A percentile compares a stretch with the other conserved stretches of the same genome.
These are phyloP conservation scores for Fusarium duplospermum DNA, from an alignment of 2,329 filamentous ascomycete species.

Conservation along the genomic window DNA sequence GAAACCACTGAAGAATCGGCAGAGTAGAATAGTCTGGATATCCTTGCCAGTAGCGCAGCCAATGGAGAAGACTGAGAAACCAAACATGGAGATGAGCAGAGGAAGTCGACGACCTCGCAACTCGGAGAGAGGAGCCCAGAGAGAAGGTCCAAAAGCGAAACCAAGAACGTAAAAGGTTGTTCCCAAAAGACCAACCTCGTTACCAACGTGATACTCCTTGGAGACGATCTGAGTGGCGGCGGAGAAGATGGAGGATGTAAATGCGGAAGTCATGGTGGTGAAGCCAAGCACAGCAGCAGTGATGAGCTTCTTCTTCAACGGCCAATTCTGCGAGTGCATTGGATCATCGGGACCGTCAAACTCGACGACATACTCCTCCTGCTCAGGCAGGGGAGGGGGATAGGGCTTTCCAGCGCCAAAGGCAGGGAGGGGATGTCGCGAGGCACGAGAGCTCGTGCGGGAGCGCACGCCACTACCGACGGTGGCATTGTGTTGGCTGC, in stretches of 20 bases:
- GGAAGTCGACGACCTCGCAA: slow-evolving; percentile 74
- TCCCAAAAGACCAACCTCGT: slow-evolving; percentile 72
- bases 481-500: slow-evolving; percentile 77
- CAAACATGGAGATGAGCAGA: slow-evolving; percentile 71
- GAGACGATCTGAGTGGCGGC: slow-evolving; percentile 70
- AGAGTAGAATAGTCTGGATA: slow-evolving; percentile 76
- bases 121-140: slow-evolving; percentile 81
- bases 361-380: slow-evolving; percentile 84
- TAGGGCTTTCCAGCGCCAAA: slow-evolving; percentile 82
- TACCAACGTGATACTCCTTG: slow-evolving; percentile 68
- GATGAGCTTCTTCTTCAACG: slow-evolving; percentile 78
- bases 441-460: slow-evolving; percentile 59
- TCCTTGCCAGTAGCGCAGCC: slow-evolving; percentile 74
- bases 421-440: slow-evolving; percentile 69
- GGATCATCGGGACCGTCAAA: slow-evolving; percentile 89
- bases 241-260: slow-evolving; percentile 81
- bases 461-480: slow-evolving; percentile 66
- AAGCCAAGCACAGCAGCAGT: slow-evolving; percentile 78
- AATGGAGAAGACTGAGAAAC: slow-evolving; percentile 76
- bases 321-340: slow-evolving; percentile 89
- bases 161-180: slow-evolving; percentile 78
- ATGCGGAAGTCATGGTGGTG: slow-evolving; percentile 77
- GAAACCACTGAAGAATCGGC: slow-evolving; percentile 79
- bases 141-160: slow-evolving; percentile 76
- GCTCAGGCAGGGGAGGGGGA: slow-evolving; percentile 75